Base-by-base conservation (phyloP, 768 basidiomycete species). In the Trametes maxima region DNA sequence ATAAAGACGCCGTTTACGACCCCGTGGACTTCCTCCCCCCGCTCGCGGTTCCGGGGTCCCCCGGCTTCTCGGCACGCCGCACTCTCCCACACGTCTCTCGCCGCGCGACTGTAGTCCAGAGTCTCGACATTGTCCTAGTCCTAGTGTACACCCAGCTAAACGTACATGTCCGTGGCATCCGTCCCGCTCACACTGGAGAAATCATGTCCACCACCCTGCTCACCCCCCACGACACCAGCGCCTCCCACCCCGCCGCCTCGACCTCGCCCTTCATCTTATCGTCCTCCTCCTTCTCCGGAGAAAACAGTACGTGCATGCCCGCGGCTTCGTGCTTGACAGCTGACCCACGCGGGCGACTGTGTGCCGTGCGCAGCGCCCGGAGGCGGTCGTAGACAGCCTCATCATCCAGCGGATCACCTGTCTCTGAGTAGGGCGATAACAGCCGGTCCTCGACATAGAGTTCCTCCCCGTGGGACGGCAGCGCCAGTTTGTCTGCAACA, bases 351-450 rank as follows among this genome's bases (percentile, higher is more conserved):
- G 67, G 39, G 37, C 77, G 69, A 39, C 75, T 71, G 67, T 70
- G 72, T 60, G 69, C 74, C 33, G 64, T 69, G 10, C 77, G 73
- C 57, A 74, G 73, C 42, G 68, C 68, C 44, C 70, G 65, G 43
- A 78, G 67, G 40, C 67, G 64, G 37, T 71, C 66, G 66, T 77
- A 75, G 60, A 77, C 66, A 56, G 73, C 74, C 25, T 78, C 74
- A 54, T 75, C 68, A 63, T 79, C 79, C 50, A 74, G 69, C 12
- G 71, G 73, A 50, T 77, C 74, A 47, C 74, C 75, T 33, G 62
- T 10, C 57, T 72, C 70, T 3, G 60, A 54, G 52, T 76, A 76
- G 14, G 76, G 74, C 60, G 75, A 78, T 62, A 77, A 65, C 65
- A 78, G 63, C 37, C 57, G 59, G 43, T 67, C 65, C 19, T 65